Conservation (phyloP, 2,329 filamentous ascomycete genomes). For the Penicillium corylophilum region DNA sequence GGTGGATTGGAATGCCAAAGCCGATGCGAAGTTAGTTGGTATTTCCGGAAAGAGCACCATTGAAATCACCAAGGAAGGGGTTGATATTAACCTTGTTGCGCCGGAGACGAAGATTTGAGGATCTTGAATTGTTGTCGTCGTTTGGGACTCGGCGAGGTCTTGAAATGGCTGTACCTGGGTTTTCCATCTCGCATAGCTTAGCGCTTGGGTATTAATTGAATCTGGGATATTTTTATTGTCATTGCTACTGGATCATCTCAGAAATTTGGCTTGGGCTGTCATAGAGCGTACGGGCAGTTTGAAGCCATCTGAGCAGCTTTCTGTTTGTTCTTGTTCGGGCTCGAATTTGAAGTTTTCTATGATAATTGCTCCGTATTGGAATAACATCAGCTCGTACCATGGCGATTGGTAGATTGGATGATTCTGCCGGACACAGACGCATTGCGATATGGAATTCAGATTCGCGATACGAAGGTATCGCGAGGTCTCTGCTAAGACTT, state of each 20-base stretch:
- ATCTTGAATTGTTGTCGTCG: neutral
- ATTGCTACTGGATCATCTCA: neutral
- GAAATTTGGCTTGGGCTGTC: neutral
- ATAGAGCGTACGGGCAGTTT: no score
- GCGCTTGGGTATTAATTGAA: neutral
- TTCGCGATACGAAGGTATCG: no score
- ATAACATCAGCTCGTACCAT: no score
- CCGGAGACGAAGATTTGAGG: conserved; percentile 14
- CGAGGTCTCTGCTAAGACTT: no score
- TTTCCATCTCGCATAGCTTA: neutral
- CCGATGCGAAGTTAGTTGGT: conserved; percentile 10
- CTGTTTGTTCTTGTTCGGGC: no score
- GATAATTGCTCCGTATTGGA: no score
- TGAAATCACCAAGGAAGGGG: conserved; percentile 11
- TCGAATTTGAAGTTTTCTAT: no score
- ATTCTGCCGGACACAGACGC: no score
- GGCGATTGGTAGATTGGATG: no score
- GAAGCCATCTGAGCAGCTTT: no score
- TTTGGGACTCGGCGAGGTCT: neutral
- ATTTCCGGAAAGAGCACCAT: conserved; percentile 14
- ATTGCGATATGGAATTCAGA: no score
- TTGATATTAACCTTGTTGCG: conserved; percentile 18
- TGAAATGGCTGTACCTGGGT: neutral
- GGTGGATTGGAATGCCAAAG: conserved; percentile 34
- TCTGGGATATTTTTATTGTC: neutral